Evolutionary conservation across 108 stramenopile genomes (phyloP).

Genomic region (Pelagomonas calceolata): DNA sequence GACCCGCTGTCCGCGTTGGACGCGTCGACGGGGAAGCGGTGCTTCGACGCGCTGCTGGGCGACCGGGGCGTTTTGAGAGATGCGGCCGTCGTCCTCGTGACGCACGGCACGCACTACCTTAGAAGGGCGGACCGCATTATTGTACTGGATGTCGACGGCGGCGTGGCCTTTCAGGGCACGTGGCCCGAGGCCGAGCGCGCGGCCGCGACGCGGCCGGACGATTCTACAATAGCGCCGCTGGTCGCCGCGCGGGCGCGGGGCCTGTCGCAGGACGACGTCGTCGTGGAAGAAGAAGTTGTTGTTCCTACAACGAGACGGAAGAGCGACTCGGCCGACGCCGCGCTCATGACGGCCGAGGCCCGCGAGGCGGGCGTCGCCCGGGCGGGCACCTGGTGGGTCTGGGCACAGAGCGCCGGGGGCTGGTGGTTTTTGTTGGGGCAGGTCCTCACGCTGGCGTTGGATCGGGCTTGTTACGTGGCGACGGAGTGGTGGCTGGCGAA

Average conservation of each 20-base stretch:
- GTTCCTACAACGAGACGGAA: slow-evolving; percentile 12
- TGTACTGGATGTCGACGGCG: slow-evolving; percentile 51
- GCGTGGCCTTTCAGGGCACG: slow-evolving; percentile 49
- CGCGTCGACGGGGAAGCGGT: slow-evolving; percentile 55
- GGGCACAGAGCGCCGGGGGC: slow-evolving; percentile 70
- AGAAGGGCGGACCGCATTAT: slow-evolving; percentile 56
- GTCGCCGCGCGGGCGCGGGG: slow-evolving; percentile 29
- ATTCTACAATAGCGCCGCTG: too few relatives aligned
- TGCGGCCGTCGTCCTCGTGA: slow-evolving; percentile 66
- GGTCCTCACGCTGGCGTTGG: slow-evolving; percentile 46
- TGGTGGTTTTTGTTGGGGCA: slow-evolving; percentile 34
- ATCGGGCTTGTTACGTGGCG: slow-evolving; percentile 58
- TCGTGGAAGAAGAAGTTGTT: slow-evolving; percentile 29
- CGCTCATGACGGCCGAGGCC: slow-evolving; percentile 56
- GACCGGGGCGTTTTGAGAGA: slow-evolving; percentile 18
- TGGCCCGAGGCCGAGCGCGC: slow-evolving; percentile 24
- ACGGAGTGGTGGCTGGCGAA: slow-evolving; percentile 68
- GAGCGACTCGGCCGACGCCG: slow-evolving; percentile 15
- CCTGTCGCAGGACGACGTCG: slow-evolving; percentile 15
- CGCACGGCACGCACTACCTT: slow-evolving; percentile 73
- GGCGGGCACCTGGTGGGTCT: slow-evolving; percentile 54
- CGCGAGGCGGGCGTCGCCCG: slow-evolving; percentile 62
- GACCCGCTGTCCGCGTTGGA: slow-evolving; percentile 87
- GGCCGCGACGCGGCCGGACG: neutral
- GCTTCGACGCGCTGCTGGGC: slow-evolving; percentile 64